A percentile compares a stretch with the other conserved stretches of the same genome.
These are phyloP conservation scores for Anastatica hierochuntica DNA, from an alignment of 345 rosid genomes.

Conservation along the genomic window DNA sequence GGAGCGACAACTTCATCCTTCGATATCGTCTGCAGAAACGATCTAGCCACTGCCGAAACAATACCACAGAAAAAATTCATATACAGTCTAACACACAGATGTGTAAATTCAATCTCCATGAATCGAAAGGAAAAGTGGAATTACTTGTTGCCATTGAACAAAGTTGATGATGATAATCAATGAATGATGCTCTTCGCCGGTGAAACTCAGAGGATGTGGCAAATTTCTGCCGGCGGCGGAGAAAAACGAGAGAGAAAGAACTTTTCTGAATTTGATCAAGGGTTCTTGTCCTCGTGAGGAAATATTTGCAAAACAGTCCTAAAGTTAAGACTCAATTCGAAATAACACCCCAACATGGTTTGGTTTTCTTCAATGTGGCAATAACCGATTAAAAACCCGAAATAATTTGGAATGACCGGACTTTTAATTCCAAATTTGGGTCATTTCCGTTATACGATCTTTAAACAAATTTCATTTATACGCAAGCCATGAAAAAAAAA, in stretches of 20 bases:
- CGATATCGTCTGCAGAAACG: constrained; percentile 73
- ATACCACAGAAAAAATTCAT: background rate
- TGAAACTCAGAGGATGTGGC: constrained; percentile 11
- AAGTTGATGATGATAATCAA: too few relatives aligned
- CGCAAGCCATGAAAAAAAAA: too few relatives aligned
- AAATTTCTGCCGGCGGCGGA: constrained; percentile 17
- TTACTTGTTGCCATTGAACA: constrained; percentile 28
- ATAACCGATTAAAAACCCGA: too few relatives aligned
- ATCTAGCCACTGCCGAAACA: constrained; percentile 40
- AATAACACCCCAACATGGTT: too few relatives aligned
- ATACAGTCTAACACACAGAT: background rate
- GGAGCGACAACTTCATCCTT: constrained; percentile 76
- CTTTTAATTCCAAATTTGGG: too few relatives aligned
- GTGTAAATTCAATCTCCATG: background rate
- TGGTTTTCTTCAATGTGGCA: too few relatives aligned
- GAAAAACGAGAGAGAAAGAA: constrained; percentile 2
- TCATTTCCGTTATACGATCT: too few relatives aligned
- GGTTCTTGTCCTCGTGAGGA: constrained; percentile 19
- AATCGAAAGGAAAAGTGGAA: background rate
- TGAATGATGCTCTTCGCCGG: constrained; percentile 1
- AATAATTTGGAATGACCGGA: too few relatives aligned
- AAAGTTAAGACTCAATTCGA: too few relatives aligned
- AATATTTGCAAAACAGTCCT: too few relatives aligned
- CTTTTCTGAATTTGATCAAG: constrained; percentile 11
- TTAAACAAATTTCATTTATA: too few relatives aligned